Percentiles rank a stretch among this genome's conserved stretches.
phyloP scores from a whole-genome alignment of 495 filamentous ascomycete species.

The Sabuloglossum arenarium region DNA sequence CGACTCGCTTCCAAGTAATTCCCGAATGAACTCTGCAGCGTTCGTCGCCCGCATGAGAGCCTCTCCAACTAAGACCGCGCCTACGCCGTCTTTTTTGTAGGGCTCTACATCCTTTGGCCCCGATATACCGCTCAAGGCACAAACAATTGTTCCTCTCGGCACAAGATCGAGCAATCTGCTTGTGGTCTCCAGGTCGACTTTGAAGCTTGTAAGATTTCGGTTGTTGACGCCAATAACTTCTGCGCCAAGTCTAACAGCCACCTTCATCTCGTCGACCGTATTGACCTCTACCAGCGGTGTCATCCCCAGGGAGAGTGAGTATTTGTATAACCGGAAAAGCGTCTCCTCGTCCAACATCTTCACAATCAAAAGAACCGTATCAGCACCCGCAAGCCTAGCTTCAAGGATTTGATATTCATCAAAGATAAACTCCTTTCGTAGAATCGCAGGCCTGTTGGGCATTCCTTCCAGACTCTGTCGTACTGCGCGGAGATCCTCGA shows the following conservation, averaged over 20 bases:
- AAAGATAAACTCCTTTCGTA: constrained; percentile 95
- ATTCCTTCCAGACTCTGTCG: constrained; percentile 74
- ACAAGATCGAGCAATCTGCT: constrained; percentile 76
- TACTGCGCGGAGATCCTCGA: constrained; percentile 80
- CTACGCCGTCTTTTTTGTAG: constrained; percentile 74
- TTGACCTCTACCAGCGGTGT: constrained; percentile 96
- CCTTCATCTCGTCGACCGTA: constrained; percentile 77
- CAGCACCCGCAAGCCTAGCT: constrained; percentile 78
- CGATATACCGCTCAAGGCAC: constrained; percentile 85
- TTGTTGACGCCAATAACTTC: constrained; percentile 97
- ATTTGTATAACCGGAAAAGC: constrained; percentile 64
- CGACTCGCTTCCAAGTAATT: constrained; percentile 44
- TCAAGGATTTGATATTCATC: constrained; percentile 97
- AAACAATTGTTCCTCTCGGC: constrained; percentile 68
- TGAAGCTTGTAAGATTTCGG: constrained; percentile 82
- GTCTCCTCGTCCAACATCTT: constrained; percentile 78
- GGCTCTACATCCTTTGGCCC: constrained; percentile 76
- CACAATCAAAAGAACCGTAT: constrained; percentile 89
- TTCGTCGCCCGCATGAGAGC: constrained; percentile 79
- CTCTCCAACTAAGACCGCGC: constrained; percentile 86
- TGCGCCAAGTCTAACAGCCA: constrained; percentile 69
- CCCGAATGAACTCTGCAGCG: constrained; percentile 57
- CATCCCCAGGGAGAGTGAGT: constrained; percentile 84
- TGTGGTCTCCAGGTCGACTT: constrained; percentile 89
- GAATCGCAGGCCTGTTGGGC: constrained; percentile 73